phyloP scores from a whole-genome alignment of 352 stramenopile genomes.

The Vaucheria bursata region DNA sequence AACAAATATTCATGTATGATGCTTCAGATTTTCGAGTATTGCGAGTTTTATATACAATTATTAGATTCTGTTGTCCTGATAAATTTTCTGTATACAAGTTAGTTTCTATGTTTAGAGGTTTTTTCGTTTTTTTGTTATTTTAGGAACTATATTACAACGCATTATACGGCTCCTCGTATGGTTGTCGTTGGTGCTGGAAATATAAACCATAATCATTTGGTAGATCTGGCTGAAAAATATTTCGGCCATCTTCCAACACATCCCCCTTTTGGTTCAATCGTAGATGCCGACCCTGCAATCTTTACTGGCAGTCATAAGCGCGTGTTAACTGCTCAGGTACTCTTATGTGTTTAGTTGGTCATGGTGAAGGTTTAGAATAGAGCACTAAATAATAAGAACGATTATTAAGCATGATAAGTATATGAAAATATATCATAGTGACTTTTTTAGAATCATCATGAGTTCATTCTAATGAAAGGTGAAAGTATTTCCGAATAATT shows the following conservation, averaged over 20 bases:
- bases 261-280: slow-evolving; percentile 50
- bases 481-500: too few species aligned
- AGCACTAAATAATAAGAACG: too few species aligned
- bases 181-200: slow-evolving; percentile 94
- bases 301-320: slow-evolving; percentile 80
- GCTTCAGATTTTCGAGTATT: not conserved
- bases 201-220: slow-evolving; percentile 92
- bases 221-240: slow-evolving; percentile 87
- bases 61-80: too few species aligned
- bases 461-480: too few species aligned
- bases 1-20: not conserved
- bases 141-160: slow-evolving; percentile 86
- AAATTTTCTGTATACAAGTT: too few species aligned
- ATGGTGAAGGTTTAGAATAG: too few species aligned
- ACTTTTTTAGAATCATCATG: too few species aligned
- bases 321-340: slow-evolving; percentile 41
- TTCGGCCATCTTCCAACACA: slow-evolving; percentile 84
- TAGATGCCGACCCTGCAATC: slow-evolving; percentile 62
- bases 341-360: too few species aligned
- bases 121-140: slow-evolving; percentile 4
- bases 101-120: too few species aligned
- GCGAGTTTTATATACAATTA: too few species aligned
- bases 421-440: too few species aligned
- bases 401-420: too few species aligned
- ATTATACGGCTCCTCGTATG: slow-evolving; percentile 98